phyloP scores from a whole-genome alignment of 306 rosid genomes.

The Quercus ilex region DNA sequence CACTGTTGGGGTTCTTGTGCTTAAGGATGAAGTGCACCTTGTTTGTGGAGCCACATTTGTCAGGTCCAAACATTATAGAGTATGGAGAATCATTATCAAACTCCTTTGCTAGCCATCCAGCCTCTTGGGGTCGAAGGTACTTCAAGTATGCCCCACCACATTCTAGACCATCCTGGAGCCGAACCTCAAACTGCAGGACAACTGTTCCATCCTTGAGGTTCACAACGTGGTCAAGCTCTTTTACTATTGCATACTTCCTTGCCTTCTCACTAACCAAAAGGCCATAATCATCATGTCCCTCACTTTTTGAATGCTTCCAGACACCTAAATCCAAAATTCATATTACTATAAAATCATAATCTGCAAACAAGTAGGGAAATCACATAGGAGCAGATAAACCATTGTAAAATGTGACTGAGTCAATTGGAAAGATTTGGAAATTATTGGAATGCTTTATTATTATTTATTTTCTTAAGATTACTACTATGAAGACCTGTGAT shows the following conservation, averaged over 20 bases:
- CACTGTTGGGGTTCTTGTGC: slow-evolving; percentile 91
- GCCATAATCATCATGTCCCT: slow-evolving; percentile 89
- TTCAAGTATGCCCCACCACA: slow-evolving; percentile 99
- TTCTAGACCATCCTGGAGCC: slow-evolving; percentile 92
- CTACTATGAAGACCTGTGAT: neutral
- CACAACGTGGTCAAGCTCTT: slow-evolving; percentile 59
- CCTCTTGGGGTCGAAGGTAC: slow-evolving; percentile 83
- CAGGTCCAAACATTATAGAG: slow-evolving; percentile 95
- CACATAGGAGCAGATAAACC: neutral
- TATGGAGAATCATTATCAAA: slow-evolving; percentile 83
- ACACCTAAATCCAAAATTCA: slow-evolving; percentile 49
- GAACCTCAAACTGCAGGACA: slow-evolving; percentile 87
- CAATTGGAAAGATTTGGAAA: neutral
- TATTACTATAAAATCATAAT: neutral
- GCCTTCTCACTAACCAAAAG: slow-evolving; percentile 92
- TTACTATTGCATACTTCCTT: slow-evolving; percentile 83
- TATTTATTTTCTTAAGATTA: neutral
- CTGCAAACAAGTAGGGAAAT: neutral
- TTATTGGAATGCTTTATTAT: neutral
- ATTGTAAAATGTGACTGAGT: neutral
- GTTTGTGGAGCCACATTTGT: slow-evolving; percentile 91
- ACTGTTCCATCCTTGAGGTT: slow-evolving; percentile 67
- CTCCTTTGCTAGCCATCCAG: slow-evolving; percentile 80
- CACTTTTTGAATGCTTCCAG: slow-evolving; percentile 91
- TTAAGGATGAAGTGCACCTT: slow-evolving; percentile 94